A percentile compares a stretch with the other conserved stretches of the same genome.
phyloP scores from a whole-genome alignment of 2,329 filamentous ascomycete species.

The Aspergillus brunneoviolaceus region DNA sequence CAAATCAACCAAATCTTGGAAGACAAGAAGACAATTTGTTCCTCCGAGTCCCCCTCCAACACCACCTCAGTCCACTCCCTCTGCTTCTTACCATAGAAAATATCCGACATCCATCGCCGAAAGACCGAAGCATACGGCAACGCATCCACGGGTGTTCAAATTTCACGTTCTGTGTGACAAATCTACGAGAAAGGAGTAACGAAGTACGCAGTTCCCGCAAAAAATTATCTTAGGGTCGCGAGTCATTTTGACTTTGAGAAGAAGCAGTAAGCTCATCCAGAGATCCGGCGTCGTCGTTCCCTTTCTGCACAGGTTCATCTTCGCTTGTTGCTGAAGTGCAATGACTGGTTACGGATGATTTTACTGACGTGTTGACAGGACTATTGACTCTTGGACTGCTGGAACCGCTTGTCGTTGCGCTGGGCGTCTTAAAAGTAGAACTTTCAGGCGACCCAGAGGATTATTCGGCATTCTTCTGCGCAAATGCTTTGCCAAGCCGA shows the following conservation, averaged over 20 bases:
- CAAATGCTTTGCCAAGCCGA: neutral
- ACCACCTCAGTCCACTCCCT: neutral
- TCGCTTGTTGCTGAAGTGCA: neutral
- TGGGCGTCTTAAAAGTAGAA: neutral
- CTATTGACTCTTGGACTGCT: neutral
- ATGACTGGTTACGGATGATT: neutral
- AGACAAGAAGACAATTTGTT: neutral
- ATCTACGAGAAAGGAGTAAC: no score
- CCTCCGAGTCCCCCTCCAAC: neutral
- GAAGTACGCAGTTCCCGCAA: no score
- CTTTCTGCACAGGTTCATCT: neutral
- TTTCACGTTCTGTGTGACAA: no score
- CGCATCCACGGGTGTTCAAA: neutral
- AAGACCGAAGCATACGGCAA: neutral
- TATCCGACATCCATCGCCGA: neutral
- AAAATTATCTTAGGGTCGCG: neutral
- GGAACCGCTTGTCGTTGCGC: neutral
- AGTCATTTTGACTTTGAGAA: neutral
- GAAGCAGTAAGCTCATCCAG: neutral
- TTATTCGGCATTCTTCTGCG: neutral
- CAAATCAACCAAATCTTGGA: no score
- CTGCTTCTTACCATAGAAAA: neutral
- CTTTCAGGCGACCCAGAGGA: neutral
- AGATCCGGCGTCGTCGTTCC: neutral
- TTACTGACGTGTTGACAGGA: neutral